Conservation (phyloP, 192 early-diverging fungal genomes). For the Coemansia sp. region DNA sequence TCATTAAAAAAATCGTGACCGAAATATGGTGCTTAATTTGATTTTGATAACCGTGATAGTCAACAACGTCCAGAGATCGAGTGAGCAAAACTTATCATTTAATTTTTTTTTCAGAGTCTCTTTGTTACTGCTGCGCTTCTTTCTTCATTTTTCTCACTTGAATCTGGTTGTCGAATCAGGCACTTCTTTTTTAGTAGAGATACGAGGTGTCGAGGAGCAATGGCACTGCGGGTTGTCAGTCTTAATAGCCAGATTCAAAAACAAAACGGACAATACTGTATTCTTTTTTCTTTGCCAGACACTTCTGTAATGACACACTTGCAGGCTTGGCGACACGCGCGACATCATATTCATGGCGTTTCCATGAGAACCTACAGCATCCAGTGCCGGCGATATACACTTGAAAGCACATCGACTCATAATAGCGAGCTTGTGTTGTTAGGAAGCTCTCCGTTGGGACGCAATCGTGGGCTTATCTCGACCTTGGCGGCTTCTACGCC, state of each 20-base stretch:
- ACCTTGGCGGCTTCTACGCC: background rate
- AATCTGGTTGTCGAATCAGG: background rate
- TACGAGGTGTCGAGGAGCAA: background rate
- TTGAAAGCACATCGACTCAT: background rate
- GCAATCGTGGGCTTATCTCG: background rate
- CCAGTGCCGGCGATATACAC: background rate
- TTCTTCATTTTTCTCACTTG: background rate
- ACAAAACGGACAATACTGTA: background rate
- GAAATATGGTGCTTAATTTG: too few relatives aligned
- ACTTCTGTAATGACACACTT: constrained; percentile 12
- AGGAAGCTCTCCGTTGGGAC: background rate
- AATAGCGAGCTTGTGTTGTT: background rate
- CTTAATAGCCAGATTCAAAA: background rate
- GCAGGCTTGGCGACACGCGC: constrained; percentile 28
- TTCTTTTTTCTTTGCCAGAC: too few relatives aligned
- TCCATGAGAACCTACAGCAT: background rate
- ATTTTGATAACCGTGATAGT: too few relatives aligned
- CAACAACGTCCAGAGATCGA: too few relatives aligned
- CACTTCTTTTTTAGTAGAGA: background rate
- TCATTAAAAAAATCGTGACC: too few relatives aligned
- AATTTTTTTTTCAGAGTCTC: background rate
- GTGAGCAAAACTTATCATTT: too few relatives aligned
- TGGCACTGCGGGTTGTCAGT: background rate
- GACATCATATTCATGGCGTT: constrained; percentile 10
- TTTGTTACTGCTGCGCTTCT: background rate